These are phyloP conservation scores for Suhomyces choctaworum DNA, from an alignment of 1,139 yeast genomes.

Conservation along the genomic window DNA sequence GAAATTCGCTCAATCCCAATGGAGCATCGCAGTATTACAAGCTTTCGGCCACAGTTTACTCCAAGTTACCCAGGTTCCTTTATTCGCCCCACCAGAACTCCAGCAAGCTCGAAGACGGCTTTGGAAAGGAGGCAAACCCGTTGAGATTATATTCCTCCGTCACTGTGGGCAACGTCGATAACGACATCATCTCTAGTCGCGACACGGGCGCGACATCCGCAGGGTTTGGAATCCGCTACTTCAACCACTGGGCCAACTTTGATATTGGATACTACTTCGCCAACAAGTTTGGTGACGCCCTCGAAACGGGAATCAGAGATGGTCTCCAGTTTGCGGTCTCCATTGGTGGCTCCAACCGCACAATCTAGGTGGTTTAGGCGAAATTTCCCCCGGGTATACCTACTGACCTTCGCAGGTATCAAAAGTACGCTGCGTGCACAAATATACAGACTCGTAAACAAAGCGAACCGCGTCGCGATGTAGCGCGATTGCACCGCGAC, in stretches of 20 bases:
- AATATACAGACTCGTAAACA: slow-evolving; percentile 4
- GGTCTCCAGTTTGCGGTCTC: slow-evolving; percentile 51
- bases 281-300: slow-evolving; percentile 25
- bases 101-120: slow-evolving; percentile 17
- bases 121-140: slow-evolving; percentile 33
- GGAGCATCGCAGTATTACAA: slow-evolving; percentile 48
- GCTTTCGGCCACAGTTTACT: slow-evolving; percentile 33
- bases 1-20: slow-evolving; percentile 35
- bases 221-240: slow-evolving; percentile 46
- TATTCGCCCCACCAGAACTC: slow-evolving; percentile 21
- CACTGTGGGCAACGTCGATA: slow-evolving; percentile 35
- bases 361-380: slow-evolving; percentile 1
- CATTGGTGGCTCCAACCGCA: slow-evolving; percentile 41
- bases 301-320: slow-evolving; percentile 37
- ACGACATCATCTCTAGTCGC: slow-evolving; percentile 27
- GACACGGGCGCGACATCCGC: slow-evolving; percentile 32
- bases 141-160: slow-evolving; percentile 45
- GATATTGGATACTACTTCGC: slow-evolving; percentile 49
- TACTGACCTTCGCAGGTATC: neutral
- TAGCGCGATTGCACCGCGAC: neutral
- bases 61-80: slow-evolving; percentile 39
- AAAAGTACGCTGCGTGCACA: slow-evolving; percentile 2
- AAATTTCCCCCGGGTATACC: neutral
- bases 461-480: slow-evolving; percentile 6
- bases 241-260: slow-evolving; percentile 47